Evolutionary conservation across 1,139 yeast genomes (phyloP).

Genomic region (Blastobotrys raffinosifermentans): DNA sequence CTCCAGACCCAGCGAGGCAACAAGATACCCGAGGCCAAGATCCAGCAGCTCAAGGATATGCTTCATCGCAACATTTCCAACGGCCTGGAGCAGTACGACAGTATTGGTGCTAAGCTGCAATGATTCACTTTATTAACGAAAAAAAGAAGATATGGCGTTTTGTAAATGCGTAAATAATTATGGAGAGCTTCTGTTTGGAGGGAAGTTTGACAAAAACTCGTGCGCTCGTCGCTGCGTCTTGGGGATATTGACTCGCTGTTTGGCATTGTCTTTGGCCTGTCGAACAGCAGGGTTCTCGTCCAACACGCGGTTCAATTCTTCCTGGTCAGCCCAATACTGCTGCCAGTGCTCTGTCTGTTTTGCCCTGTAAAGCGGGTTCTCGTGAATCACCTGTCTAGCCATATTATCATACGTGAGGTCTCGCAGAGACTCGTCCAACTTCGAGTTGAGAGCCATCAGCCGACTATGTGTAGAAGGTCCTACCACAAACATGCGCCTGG

Average conservation of each 20-base stretch:
- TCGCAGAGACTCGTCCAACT: slow-evolving; percentile 7
- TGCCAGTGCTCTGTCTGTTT: slow-evolving; percentile 4
- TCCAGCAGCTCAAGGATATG: not conserved
- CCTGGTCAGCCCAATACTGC: not conserved
- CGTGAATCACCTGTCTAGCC: slow-evolving; percentile 2
- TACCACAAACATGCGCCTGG: slow-evolving; percentile 20
- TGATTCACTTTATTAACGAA: slow-evolving; percentile 1
- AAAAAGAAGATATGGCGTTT: slow-evolving; percentile 1
- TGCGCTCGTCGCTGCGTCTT: too few species aligned
- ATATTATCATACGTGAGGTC: not conserved
- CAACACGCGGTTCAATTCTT: too few species aligned
- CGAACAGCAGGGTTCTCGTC: not conserved
- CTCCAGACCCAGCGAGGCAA: slow-evolving; percentile 1
- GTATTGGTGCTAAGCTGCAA: too few species aligned
- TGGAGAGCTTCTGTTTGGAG: too few species aligned
- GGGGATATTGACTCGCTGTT: not conserved
- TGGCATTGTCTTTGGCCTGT: not conserved
- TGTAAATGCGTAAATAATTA: too few species aligned
- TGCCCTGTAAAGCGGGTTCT: slow-evolving; percentile 5
- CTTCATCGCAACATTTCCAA: not conserved
- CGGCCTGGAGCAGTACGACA: too few species aligned
- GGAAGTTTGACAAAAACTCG: too few species aligned
- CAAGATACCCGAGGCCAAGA: slow-evolving; percentile 1
- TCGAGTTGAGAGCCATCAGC: slow-evolving; percentile 2
- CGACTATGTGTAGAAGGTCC: slow-evolving; percentile 12